phyloP scores from a whole-genome alignment of 345 rosid genomes.

The Melaleuca quinquenervia region DNA sequence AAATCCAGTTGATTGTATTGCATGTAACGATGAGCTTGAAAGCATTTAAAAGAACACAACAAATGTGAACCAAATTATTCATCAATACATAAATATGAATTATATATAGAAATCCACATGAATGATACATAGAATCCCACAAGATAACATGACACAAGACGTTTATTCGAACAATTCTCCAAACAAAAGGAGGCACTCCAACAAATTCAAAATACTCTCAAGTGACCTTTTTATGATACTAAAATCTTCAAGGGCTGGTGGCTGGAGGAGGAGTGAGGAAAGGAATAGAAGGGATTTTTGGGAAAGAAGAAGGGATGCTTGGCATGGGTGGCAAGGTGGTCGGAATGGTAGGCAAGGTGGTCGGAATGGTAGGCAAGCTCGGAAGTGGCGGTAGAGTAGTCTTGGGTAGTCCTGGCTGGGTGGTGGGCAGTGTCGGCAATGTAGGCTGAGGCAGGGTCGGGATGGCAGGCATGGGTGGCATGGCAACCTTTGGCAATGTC shows the following conservation, averaged over 20 bases:
- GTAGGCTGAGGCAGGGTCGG: background rate
- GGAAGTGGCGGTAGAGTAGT: background rate
- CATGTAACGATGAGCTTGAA: background rate
- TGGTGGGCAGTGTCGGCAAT: background rate
- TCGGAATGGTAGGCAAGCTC: background rate
- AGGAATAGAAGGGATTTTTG: background rate
- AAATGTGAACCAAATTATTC: background rate
- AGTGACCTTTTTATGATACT: background rate
- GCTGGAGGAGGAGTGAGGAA: background rate
- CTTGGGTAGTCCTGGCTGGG: background rate
- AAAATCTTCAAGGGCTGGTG: background rate
- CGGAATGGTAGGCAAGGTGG: background rate
- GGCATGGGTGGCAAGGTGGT: background rate
- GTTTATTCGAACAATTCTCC: background rate
- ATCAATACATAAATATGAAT: background rate
- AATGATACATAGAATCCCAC: background rate
- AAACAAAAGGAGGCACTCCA: background rate
- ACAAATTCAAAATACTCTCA: background rate
- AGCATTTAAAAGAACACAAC: background rate
- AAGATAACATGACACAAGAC: background rate
- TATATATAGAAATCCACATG: background rate
- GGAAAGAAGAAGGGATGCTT: background rate
- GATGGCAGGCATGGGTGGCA: background rate
- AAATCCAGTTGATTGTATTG: background rate
- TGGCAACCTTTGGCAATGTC: background rate